phyloP scores from a whole-genome alignment of 306 rosid genomes.

The Mucuna pruriens region DNA sequence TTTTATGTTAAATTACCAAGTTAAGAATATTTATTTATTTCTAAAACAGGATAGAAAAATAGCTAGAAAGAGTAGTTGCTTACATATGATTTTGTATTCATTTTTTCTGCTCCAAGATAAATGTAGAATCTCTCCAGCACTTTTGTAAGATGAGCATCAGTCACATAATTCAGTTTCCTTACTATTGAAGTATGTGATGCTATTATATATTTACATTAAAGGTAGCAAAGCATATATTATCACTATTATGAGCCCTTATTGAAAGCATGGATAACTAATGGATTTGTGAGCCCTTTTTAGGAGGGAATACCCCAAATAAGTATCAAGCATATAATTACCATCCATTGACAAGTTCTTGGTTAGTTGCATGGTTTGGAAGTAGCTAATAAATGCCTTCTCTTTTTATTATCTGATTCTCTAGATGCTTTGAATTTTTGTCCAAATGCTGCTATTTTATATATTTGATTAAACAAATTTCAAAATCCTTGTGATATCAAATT shows the following conservation, averaged over 20 bases:
- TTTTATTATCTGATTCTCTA: slow-evolving; percentile 13
- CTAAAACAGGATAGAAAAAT: neutral
- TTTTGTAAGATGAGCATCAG: neutral
- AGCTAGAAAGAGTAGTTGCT: neutral
- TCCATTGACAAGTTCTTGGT: neutral
- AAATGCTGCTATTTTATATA: slow-evolving; percentile 22
- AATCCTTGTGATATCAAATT: slow-evolving; percentile 33
- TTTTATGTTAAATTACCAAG: neutral
- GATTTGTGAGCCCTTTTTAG: slow-evolving; percentile 1
- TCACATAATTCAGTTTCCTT: slow-evolving; percentile 15
- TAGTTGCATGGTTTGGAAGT: slow-evolving; percentile 12
- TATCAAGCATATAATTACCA: neutral
- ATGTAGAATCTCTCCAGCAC: neutral
- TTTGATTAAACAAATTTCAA: neutral
- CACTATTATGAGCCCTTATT: neutral
- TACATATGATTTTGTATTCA: neutral
- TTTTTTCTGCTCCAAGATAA: neutral
- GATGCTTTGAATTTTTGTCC: neutral
- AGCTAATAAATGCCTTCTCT: neutral
- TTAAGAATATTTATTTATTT: neutral
- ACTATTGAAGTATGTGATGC: neutral
- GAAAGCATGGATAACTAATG: slow-evolving; percentile 2
- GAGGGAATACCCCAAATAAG: neutral
- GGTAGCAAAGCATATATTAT: slow-evolving; percentile 1
- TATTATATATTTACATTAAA: neutral